Percentiles rank a stretch among this genome's conserved stretches.
These are phyloP conservation scores for Bocquillonia castaneifolia DNA, from an alignment of 441 rosid species.

Conservation along the genomic window DNA sequence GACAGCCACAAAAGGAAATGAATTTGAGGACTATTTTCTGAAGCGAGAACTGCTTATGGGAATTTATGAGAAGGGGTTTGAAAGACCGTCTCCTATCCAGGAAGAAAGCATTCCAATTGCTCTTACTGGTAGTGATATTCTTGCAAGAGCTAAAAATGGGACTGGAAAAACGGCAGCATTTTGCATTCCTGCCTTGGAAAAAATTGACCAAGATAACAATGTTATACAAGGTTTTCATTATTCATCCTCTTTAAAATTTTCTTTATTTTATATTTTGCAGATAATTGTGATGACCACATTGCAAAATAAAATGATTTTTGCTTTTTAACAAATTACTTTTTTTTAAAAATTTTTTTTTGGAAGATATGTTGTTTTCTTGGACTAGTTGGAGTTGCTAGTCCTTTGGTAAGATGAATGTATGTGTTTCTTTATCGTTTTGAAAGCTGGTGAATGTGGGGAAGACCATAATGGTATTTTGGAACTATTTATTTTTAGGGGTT, in stretches of 20 bases:
- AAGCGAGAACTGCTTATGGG: conserved; percentile 97
- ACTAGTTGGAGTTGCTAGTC: neutral
- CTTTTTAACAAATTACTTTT: conserved; percentile 3
- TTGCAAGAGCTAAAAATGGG: conserved; percentile 97
- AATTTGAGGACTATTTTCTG: conserved; percentile 94
- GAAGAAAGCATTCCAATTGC: conserved; percentile 99
- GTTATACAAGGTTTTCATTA: conserved; percentile 75
- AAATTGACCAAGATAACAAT: conserved; percentile 91
- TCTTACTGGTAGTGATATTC: conserved; percentile 94
- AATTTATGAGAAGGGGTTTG: conserved; percentile 96
- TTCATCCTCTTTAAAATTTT: neutral
- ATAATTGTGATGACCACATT: conserved; percentile 1
- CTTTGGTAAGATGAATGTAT: neutral
- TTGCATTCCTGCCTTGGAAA: conserved; percentile 94
- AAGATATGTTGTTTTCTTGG: neutral
- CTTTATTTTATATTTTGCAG: neutral
- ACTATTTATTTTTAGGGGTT: neutral
- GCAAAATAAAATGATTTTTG: neutral
- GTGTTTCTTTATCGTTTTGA: neutral
- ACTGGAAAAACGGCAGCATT: conserved; percentile 98
- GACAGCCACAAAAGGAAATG: conserved; percentile 97
- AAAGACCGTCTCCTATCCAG: conserved; percentile 98
- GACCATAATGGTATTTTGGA: neutral
- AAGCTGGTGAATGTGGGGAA: neutral
- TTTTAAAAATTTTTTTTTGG: neutral